Percentiles rank a stretch among this genome's conserved stretches.
phyloP scores from a whole-genome alignment of 2,329 filamentous ascomycete species.

The Alternaria brassicicola region DNA sequence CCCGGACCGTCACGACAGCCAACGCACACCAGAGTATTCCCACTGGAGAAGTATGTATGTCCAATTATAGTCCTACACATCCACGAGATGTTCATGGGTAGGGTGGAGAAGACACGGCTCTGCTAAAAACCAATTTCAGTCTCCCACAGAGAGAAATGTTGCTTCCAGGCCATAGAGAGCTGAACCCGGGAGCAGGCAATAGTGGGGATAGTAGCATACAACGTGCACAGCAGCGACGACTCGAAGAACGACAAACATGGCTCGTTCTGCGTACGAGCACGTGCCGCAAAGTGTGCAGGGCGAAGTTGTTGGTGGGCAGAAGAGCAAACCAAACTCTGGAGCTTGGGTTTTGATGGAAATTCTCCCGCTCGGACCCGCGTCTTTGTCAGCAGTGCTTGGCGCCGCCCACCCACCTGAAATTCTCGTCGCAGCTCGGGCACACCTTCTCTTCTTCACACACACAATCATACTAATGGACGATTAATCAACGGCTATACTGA shows the following conservation, averaged over 20 bases:
- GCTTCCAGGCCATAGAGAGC: constrained; percentile 54
- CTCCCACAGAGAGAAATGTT: constrained; percentile 59
- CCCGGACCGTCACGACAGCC: not conserved
- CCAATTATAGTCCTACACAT: constrained; percentile 56
- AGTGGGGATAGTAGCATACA: constrained; percentile 48
- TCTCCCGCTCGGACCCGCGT: constrained; percentile 18
- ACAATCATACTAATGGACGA: constrained; percentile 52
- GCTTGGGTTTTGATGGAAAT: constrained; percentile 14
- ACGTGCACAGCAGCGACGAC: constrained; percentile 10
- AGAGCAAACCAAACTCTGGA: constrained; percentile 6
- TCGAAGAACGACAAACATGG: constrained; percentile 23
- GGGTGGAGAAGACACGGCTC: constrained; percentile 61
- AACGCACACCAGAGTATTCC: not conserved
- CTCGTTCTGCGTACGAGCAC: constrained; percentile 19
- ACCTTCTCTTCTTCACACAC: constrained; percentile 44
- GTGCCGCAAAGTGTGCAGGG: constrained; percentile 1
- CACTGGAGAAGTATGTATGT: constrained; percentile 50
- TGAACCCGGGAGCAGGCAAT: constrained; percentile 58
- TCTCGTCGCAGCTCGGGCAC: constrained; percentile 17
- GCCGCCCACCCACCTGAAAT: constrained; percentile 24
- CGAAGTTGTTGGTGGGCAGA: constrained; percentile 13
- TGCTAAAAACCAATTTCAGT: constrained; percentile 59
- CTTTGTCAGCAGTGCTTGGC: constrained; percentile 26
- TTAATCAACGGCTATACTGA: constrained; percentile 54
- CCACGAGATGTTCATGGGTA: constrained; percentile 48